Percentiles rank a stretch among this genome's conserved stretches.
Conservation (phyloP, 1,284 basidiomycete species). For the Rhodotorula sp. region DNA sequence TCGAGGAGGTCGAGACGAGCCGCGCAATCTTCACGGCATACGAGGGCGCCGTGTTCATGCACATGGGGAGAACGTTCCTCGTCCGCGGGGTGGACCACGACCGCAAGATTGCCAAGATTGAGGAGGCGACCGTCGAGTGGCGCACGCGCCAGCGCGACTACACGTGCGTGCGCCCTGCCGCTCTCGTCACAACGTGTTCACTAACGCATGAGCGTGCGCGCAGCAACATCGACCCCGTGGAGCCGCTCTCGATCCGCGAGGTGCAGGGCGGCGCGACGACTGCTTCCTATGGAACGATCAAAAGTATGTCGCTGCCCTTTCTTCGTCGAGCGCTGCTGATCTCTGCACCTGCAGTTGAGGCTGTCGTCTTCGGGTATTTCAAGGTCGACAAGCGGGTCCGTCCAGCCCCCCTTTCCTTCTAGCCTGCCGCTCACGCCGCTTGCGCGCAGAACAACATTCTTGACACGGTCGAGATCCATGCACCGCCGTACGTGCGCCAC, state of each 20-base stretch:
- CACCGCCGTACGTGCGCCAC: slow-evolving; percentile 72
- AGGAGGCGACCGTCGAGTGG: slow-evolving; percentile 77
- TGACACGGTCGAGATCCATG: slow-evolving; percentile 77
- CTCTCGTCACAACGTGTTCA: too few relatives aligned
- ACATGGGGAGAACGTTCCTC: slow-evolving; percentile 72
- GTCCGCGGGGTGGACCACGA: slow-evolving; percentile 81
- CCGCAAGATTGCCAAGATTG: slow-evolving; percentile 67
- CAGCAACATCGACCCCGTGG: slow-evolving; percentile 75
- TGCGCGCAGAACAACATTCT: slow-evolving; percentile 59
- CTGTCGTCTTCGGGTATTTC: slow-evolving; percentile 67
- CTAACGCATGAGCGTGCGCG: background rate
- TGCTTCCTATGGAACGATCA: slow-evolving; percentile 75
- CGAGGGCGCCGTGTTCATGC: slow-evolving; percentile 68
- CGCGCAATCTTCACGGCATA: slow-evolving; percentile 79
- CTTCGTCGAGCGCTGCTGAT: background rate
- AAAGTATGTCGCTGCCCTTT: slow-evolving; percentile 46
- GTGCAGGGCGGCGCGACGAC: slow-evolving; percentile 63
- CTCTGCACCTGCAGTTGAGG: slow-evolving; percentile 55
- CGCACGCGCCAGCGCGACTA: slow-evolving; percentile 63
- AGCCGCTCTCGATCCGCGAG: slow-evolving; percentile 74
- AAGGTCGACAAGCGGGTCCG: slow-evolving; percentile 49
- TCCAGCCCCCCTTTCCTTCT: background rate
- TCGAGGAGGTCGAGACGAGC: slow-evolving; percentile 86
- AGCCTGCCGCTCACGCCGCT: background rate
- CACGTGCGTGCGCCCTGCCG: slow-evolving; percentile 29